phyloP scores from a whole-genome alignment of 2,329 filamentous ascomycete species.

The Chrysoporthe cubensis region DNA sequence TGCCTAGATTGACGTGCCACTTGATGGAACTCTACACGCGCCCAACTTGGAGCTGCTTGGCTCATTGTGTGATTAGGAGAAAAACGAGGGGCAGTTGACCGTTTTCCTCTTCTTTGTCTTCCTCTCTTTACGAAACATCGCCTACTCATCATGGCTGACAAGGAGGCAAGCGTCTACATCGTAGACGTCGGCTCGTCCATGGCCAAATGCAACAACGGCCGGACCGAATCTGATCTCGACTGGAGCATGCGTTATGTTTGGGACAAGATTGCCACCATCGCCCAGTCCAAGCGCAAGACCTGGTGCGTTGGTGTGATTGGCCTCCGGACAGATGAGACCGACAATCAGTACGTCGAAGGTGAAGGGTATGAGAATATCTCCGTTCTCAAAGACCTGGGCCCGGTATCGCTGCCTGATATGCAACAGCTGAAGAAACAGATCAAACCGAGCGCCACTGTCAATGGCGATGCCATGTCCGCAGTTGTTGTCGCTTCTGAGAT shows the following conservation, averaged over 20 bases:
- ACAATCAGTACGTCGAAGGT: slow-evolving; percentile 65
- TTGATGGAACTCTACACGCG: background rate
- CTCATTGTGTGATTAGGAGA: background rate
- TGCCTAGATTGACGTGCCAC: slow-evolving; percentile 26
- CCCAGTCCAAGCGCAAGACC: slow-evolving; percentile 71
- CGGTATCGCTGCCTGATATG: slow-evolving; percentile 69
- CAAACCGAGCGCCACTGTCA: slow-evolving; percentile 66
- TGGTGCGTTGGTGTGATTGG: slow-evolving; percentile 79
- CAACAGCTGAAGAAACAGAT: slow-evolving; percentile 66
- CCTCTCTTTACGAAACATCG: slow-evolving; percentile 3
- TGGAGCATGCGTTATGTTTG: slow-evolving; percentile 92
- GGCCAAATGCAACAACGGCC: slow-evolving; percentile 71
- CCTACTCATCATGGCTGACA: slow-evolving; percentile 73
- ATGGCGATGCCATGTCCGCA: slow-evolving; percentile 86
- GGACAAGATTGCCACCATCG: slow-evolving; percentile 84
- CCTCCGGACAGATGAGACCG: slow-evolving; percentile 77
- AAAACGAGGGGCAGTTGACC: slow-evolving; percentile 1
- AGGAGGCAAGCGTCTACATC: slow-evolving; percentile 92
- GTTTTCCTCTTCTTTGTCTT: background rate
- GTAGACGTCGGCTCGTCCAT: slow-evolving; percentile 88
- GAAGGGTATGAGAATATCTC: slow-evolving; percentile 82
- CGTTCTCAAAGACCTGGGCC: slow-evolving; percentile 70
- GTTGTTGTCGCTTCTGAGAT: slow-evolving; percentile 85
- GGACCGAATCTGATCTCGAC: slow-evolving; percentile 79
- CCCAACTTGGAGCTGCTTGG: background rate